These are phyloP conservation scores for Begonia peltatifolia DNA, from an alignment of 306 rosid species.

Conservation along the genomic window DNA sequence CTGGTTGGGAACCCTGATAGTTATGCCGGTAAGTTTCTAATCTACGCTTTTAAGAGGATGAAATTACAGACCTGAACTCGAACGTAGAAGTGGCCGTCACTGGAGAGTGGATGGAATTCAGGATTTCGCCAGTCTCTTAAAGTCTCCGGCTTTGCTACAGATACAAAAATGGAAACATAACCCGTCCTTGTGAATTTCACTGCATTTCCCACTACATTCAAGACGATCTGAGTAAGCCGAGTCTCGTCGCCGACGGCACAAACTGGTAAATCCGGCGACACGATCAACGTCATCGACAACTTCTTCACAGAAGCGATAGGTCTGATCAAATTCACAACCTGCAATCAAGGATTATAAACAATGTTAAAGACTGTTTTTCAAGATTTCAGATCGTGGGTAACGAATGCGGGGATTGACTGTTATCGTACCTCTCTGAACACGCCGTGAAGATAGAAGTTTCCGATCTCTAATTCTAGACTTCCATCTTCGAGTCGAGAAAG, in stretches of 20 bases:
- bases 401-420: background rate
- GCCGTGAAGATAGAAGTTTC: slow-evolving; percentile 60
- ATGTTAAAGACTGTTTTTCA: background rate
- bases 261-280: slow-evolving; percentile 66
- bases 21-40: background rate
- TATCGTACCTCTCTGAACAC: slow-evolving; percentile 53
- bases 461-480: slow-evolving; percentile 64
- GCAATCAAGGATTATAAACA: slow-evolving; percentile 7
- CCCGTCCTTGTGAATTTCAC: slow-evolving; percentile 88
- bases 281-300: slow-evolving; percentile 48
- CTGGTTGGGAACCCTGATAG: background rate
- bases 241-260: slow-evolving; percentile 71
- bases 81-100: slow-evolving; percentile 53
- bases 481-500: slow-evolving; percentile 96
- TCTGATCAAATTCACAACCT: slow-evolving; percentile 56
- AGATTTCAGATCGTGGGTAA: too few relatives aligned
- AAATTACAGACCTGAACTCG: slow-evolving; percentile 46
- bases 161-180: slow-evolving; percentile 55
- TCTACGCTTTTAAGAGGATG: background rate
- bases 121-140: slow-evolving; percentile 65
- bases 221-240: slow-evolving; percentile 59
- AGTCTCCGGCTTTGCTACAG: slow-evolving; percentile 61
- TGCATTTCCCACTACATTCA: slow-evolving; percentile 74
- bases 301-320: slow-evolving; percentile 83
- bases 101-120: slow-evolving; percentile 51